A percentile compares a stretch with the other conserved stretches of the same genome.
Evolutionary conservation across 805 yeast genomes (phyloP).

Genomic region (Yarrowia sp.): DNA sequence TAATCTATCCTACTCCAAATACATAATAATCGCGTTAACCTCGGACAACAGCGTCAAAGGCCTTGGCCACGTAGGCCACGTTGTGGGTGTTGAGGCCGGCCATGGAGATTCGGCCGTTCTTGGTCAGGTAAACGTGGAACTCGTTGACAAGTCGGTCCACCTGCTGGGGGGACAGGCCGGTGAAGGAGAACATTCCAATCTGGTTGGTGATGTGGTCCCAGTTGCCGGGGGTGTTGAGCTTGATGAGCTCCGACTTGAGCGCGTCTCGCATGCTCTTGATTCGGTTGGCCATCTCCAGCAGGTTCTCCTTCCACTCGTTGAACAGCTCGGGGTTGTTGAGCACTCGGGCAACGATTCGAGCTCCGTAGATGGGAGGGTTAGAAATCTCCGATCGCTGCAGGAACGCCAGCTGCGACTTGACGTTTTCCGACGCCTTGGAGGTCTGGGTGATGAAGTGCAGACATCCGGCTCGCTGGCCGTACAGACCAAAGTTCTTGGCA

Average conservation of each 20-base stretch:
- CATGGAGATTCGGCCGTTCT: constrained; percentile 89
- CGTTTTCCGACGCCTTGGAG: constrained; percentile 56
- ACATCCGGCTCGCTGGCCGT: constrained; percentile 95
- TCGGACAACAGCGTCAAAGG: constrained; percentile 50
- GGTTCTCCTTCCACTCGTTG: constrained; percentile 81
- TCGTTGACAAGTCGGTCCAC: constrained; percentile 72
- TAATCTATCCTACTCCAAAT: constrained; percentile 25
- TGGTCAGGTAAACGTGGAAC: constrained; percentile 81
- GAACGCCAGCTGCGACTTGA: constrained; percentile 82
- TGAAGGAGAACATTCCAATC: constrained; percentile 96
- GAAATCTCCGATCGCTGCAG: constrained; percentile 87
- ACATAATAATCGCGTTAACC: constrained; percentile 7
- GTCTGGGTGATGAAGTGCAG: constrained; percentile 63
- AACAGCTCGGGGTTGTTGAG: constrained; percentile 66
- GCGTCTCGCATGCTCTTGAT: constrained; percentile 72
- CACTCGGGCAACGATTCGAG: constrained; percentile 82
- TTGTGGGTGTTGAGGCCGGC: constrained; percentile 85
- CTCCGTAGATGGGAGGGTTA: constrained; percentile 94
- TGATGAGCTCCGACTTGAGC: constrained; percentile 67
- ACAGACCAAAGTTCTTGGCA: constrained; percentile 93
- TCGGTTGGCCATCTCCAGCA: constrained; percentile 78
- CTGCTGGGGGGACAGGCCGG: constrained; percentile 77
- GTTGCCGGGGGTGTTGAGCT: constrained; percentile 61
- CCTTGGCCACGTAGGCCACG: constrained; percentile 61
- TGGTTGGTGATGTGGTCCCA: constrained; percentile 91